phyloP scores from a whole-genome alignment of 1,284 basidiomycete genomes.

The Ustilago shanxiensis region DNA sequence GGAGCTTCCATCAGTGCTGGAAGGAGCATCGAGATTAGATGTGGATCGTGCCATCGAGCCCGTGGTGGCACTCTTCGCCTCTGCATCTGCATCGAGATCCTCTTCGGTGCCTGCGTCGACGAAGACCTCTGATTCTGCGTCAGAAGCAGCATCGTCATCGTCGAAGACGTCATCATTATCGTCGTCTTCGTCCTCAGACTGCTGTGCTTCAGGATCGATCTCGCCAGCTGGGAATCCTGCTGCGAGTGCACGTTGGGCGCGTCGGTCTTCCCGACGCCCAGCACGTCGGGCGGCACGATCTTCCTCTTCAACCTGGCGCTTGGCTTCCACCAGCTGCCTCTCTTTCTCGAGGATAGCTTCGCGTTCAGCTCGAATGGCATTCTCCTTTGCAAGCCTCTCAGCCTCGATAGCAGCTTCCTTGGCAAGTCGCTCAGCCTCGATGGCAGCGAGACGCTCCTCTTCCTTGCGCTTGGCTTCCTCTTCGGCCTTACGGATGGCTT shows the following conservation, averaged over 20 bases:
- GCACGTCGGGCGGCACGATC: conserved; percentile 44
- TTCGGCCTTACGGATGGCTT: conserved; percentile 21
- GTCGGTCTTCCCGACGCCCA: conserved; percentile 36
- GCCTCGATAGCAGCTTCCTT: conserved; percentile 22
- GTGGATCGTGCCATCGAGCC: conserved; percentile 36
- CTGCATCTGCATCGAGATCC: conserved; percentile 13
- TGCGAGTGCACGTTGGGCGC: conserved; percentile 29
- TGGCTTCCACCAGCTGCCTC: conserved; percentile 40
- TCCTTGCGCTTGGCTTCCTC: conserved; percentile 34
- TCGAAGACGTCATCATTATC: conserved; percentile 11
- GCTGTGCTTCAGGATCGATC: conserved; percentile 28
- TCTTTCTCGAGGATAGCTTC: conserved; percentile 46
- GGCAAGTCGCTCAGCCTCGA: conserved; percentile 46
- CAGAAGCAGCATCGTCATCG: conserved; percentile 16
- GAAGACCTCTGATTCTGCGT: conserved; percentile 40
- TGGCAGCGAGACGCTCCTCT: conserved; percentile 40
- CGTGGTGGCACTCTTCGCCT: conserved; percentile 30
- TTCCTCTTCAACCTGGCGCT: conserved; percentile 51
- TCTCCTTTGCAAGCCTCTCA: conserved; percentile 28
- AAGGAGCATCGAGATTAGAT: conserved; percentile 37
- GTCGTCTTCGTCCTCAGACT: conserved; percentile 35
- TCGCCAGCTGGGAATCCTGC: conserved; percentile 39
- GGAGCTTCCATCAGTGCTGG: conserved; percentile 48
- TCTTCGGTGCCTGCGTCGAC: conserved; percentile 36
- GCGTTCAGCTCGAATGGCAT: conserved; percentile 29